These are phyloP conservation scores for Pseudogymnoascus sp. DNA, from an alignment of 2,329 filamentous ascomycete species.

Conservation along the genomic window DNA sequence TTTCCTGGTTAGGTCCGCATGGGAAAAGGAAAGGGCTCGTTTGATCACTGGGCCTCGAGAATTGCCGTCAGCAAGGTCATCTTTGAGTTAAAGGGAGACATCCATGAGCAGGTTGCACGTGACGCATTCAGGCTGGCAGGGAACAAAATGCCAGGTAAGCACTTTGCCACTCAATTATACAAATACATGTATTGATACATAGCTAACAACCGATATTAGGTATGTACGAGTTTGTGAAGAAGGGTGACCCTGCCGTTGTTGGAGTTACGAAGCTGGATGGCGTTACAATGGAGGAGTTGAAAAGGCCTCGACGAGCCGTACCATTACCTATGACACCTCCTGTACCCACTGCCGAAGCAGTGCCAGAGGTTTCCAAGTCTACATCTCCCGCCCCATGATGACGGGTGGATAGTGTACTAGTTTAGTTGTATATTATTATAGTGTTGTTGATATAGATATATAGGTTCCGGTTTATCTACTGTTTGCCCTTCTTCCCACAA, in stretches of 20 bases:
- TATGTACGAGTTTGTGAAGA: constrained; percentile 88
- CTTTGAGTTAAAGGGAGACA: constrained; percentile 82
- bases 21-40: constrained; percentile 97
- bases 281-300: constrained; percentile 73
- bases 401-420: neutral
- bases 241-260: constrained; percentile 81
- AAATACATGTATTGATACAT: neutral
- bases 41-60: constrained; percentile 91
- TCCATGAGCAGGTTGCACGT: constrained; percentile 89
- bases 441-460: neutral
- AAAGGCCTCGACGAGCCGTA: constrained; percentile 64
- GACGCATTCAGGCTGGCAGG: constrained; percentile 92
- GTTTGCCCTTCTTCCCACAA: neutral
- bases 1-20: constrained; percentile 63
- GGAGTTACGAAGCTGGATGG: constrained; percentile 85
- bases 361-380: neutral
- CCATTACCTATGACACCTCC: constrained; percentile 27
- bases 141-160: constrained; percentile 84
- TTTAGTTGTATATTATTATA: constrained; percentile 5
- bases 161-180: constrained; percentile 26
- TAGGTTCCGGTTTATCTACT: neutral
- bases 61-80: constrained; percentile 85
- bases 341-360: neutral
- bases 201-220: constrained; percentile 36
- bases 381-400: neutral